These are phyloP conservation scores for Aspergillus avenaceus DNA, from an alignment of 495 filamentous ascomycete species.

Conservation along the genomic window DNA sequence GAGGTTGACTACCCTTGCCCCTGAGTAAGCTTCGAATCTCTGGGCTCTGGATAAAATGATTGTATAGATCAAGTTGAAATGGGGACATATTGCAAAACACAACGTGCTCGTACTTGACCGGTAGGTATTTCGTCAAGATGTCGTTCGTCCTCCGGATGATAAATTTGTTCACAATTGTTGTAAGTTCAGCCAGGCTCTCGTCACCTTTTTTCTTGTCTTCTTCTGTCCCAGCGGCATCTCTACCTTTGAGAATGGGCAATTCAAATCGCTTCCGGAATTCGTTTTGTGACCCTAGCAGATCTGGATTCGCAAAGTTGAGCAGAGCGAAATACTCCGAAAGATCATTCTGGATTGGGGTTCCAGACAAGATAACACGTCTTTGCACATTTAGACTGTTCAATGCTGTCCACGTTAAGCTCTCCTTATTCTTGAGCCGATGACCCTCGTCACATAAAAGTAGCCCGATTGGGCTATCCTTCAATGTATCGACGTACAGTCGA, in stretches of 20 bases:
- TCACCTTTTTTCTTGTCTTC: slow-evolving; percentile 79
- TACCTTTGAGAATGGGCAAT: slow-evolving; percentile 84
- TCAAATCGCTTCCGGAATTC: slow-evolving; percentile 97
- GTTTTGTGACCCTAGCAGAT: slow-evolving; percentile 77
- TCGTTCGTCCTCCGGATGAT: slow-evolving; percentile 99
- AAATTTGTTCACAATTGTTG: slow-evolving; percentile 90
- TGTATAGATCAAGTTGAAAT: slow-evolving; percentile 91
- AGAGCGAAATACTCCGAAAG: slow-evolving; percentile 95
- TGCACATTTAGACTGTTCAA: slow-evolving; percentile 87
- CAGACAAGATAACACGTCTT: slow-evolving; percentile 89
- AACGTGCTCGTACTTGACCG: slow-evolving; percentile 98
- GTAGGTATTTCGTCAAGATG: slow-evolving; percentile 95
- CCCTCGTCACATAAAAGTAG: slow-evolving; percentile 97
- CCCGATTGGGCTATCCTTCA: slow-evolving; percentile 83
- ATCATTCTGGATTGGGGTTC: slow-evolving; percentile 97
- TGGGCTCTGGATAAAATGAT: slow-evolving; percentile 92
- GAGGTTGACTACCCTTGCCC: slow-evolving; percentile 91
- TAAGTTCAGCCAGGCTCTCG: slow-evolving; percentile 75
- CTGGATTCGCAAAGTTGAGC: slow-evolving; percentile 95
- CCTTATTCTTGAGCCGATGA: slow-evolving; percentile 96
- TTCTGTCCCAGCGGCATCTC: slow-evolving; percentile 86
- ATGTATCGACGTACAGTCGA: slow-evolving; percentile 81
- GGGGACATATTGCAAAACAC: slow-evolving; percentile 97
- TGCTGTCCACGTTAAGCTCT: slow-evolving; percentile 89
- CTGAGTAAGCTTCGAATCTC: slow-evolving; percentile 89